These are phyloP conservation scores for Tetradesmus obliquus DNA, from an alignment of 139 green algal species.

Conservation along the genomic window DNA sequence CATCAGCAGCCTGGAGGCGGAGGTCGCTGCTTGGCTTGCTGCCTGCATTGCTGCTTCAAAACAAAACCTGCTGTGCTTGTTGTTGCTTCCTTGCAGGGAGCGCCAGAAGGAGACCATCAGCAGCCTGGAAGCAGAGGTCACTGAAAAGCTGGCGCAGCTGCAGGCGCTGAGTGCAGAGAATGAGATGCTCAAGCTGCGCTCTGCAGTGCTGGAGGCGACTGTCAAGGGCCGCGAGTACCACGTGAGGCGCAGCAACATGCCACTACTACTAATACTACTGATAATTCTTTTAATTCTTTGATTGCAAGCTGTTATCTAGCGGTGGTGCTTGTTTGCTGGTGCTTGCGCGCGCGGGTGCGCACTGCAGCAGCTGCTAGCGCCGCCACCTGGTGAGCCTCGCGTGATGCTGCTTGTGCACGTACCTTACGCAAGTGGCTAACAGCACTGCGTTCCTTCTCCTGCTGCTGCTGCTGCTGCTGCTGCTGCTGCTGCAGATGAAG, in stretches of 20 bases:
- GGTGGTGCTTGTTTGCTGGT: too few species aligned
- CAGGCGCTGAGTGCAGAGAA: slow-evolving; percentile 34
- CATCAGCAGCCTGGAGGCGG: neutral
- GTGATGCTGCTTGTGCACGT: too few species aligned
- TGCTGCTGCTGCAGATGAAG: slow-evolving; percentile 3
- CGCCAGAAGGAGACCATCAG: slow-evolving; percentile 40
- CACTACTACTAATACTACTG: neutral
- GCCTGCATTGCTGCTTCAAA: too few species aligned
- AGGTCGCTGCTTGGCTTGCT: too few species aligned
- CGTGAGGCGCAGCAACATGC: too few species aligned
- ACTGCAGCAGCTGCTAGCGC: too few species aligned
- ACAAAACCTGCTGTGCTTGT: neutral
- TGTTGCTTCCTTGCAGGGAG: slow-evolving; percentile 5
- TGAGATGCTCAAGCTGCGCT: slow-evolving; percentile 40
- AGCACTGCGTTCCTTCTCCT: too few species aligned
- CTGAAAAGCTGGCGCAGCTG: slow-evolving; percentile 26
- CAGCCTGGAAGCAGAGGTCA: slow-evolving; percentile 32
- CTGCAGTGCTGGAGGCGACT: slow-evolving; percentile 23
- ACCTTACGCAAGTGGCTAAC: too few species aligned
- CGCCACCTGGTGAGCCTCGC: too few species aligned
- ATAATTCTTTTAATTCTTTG: too few species aligned
- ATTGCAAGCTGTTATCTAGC: too few species aligned
- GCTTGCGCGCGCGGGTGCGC: too few species aligned
- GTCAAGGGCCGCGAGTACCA: slow-evolving; percentile 38
- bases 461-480: neutral